Percentiles rank a stretch among this genome's conserved stretches.
These are phyloP conservation scores for Talaromyces wortmannii DNA, from an alignment of 495 filamentous ascomycete genomes.

Conservation along the genomic window DNA sequence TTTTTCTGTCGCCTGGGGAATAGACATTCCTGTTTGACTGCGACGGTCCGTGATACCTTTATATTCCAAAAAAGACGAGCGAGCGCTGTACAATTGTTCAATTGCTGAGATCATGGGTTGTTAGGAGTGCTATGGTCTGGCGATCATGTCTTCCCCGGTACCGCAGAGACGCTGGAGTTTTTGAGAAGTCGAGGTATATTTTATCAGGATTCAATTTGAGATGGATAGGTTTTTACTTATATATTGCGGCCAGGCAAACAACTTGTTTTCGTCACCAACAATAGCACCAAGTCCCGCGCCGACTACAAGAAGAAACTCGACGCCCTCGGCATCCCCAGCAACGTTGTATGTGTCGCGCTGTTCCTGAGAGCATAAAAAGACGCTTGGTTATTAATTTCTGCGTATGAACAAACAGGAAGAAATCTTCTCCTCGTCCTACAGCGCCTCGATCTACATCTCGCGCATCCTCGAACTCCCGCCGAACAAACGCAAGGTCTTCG, in stretches of 20 bases:
- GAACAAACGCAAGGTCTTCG: slow-evolving; percentile 85
- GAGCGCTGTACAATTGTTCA: not conserved
- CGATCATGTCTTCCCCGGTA: slow-evolving; percentile 76
- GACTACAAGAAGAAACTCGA: slow-evolving; percentile 91
- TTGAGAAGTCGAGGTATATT: slow-evolving; percentile 67
- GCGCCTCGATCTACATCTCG: slow-evolving; percentile 90
- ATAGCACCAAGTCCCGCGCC: slow-evolving; percentile 90
- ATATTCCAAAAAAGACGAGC: not conserved
- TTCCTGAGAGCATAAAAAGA: too few relatives aligned
- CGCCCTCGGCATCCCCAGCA: slow-evolving; percentile 70
- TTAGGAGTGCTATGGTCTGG: slow-evolving; percentile 95
- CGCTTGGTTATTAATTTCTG: too few relatives aligned
- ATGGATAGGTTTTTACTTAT: not conserved
- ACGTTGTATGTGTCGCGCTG: slow-evolving; percentile 41
- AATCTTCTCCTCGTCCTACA: slow-evolving; percentile 94
- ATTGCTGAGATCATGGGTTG: not conserved
- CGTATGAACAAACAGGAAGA: slow-evolving; percentile 69
- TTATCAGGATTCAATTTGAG: not conserved
- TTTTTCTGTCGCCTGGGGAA: not conserved
- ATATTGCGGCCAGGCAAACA: slow-evolving; percentile 60
- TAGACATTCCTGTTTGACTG: slow-evolving; percentile 95
- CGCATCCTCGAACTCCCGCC: slow-evolving; percentile 74
- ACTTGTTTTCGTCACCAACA: slow-evolving; percentile 96
- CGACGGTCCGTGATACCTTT: slow-evolving; percentile 60
- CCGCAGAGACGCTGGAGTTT: slow-evolving; percentile 74